Base-by-base conservation (phyloP, 345 rosid species). In the Euclidium syriacum region DNA sequence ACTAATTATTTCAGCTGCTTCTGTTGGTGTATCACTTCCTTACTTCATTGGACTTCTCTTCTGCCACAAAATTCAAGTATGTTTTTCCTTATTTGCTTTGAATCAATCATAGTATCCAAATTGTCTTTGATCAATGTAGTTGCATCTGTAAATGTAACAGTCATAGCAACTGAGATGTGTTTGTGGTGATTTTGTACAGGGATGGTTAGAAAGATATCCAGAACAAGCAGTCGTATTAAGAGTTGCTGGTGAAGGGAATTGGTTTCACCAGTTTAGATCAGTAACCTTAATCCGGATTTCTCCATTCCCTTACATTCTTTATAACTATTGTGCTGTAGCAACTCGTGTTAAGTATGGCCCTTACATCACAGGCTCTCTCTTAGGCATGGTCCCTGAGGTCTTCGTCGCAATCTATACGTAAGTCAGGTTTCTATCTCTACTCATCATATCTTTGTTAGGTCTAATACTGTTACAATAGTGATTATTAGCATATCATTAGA, bases 231-330 rank as follows among this genome's bases (percentile, higher is more conserved):
- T 91, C 36, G 69, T 94, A 52, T 67, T 94, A 68, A 87, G 88
- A 79, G 88, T 92, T 61, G 95, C 97, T 46, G 95, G 99, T 39
- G 91, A 80, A 72, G 96, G 97, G 70, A 79, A 85, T 58, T 85
- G 96, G 91, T 79, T 94, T 81, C 85, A 90, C 79, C 97, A 90
- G 79, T 87, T 87, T 67, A 79, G 79, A 70, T 75, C 90, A 8
- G 99, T 94, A 20, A 70, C 83, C 27, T 73, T 94, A 41, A 94
- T 90, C 76, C 78, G 97, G 76, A 77, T 90, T 55, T 90, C 99
- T 67, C 99, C 99, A 64, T 90, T 94, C 78, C 99, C 99, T n/a
- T 94, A 90, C 71, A 80, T 87, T 53, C 60, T 90, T 49, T 94
- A 90, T 65, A 94, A 94, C 61, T 94, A 90, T 72, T 94, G 95